A percentile compares a stretch with the other conserved stretches of the same genome.
These are phyloP conservation scores for Lasiodiplodia citricola DNA, from an alignment of 2,329 filamentous ascomycete genomes.

Conservation along the genomic window DNA sequence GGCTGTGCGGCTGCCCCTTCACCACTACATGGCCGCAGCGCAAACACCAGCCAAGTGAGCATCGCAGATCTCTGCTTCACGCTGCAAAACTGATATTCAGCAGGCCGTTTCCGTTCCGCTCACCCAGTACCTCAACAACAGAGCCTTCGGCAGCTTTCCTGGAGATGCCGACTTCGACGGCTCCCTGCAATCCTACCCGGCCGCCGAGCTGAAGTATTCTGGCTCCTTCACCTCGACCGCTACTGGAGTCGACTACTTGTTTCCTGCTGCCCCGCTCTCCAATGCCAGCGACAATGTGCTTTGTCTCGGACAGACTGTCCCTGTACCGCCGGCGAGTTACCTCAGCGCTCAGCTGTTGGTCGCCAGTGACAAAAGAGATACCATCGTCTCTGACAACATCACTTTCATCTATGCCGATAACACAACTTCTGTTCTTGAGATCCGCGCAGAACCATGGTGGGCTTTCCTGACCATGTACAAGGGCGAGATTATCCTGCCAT, in stretches of 20 bases:
- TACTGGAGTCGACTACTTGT: constrained; percentile 50
- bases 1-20: neutral
- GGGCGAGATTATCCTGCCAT: constrained; percentile 49
- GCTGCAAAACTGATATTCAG: neutral
- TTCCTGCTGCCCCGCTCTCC: constrained; percentile 47
- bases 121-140: constrained; percentile 52
- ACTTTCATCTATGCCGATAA: constrained; percentile 52
- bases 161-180: constrained; percentile 55
- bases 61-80: too few relatives aligned
- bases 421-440: constrained; percentile 47
- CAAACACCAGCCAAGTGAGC: constrained; percentile 6
- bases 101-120: constrained; percentile 37
- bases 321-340: constrained; percentile 40
- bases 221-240: constrained; percentile 47
- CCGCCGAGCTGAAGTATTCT: constrained; percentile 36
- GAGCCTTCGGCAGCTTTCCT: constrained; percentile 52
- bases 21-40: neutral
- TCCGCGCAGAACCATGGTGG: constrained; percentile 54
- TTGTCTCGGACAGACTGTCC: constrained; percentile 48
- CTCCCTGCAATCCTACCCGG: constrained; percentile 51
- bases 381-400: constrained; percentile 48
- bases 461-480: constrained; percentile 53
- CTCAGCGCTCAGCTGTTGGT: constrained; percentile 54
- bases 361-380: constrained; percentile 48
- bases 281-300: constrained; percentile 50